Evolutionary conservation across 78 protist genomes (phyloP).

Genomic region (Chrysochromulina parva): DNA sequence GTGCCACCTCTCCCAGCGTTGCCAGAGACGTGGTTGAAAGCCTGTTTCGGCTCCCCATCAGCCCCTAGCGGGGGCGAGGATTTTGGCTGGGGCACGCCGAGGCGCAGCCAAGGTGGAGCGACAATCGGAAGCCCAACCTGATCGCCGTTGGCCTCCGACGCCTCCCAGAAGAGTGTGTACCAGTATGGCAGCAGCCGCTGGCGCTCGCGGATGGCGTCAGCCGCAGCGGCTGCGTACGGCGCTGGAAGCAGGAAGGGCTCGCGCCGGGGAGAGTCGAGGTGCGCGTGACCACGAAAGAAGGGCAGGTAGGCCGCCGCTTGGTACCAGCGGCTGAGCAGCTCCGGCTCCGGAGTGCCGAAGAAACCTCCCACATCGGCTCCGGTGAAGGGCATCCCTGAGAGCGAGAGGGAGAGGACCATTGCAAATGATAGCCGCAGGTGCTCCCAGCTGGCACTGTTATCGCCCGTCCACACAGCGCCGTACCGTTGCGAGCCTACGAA

Average conservation of each 20-base stretch:
- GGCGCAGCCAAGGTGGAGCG: conserved; percentile 72
- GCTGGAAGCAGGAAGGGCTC: conserved; percentile 96
- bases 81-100: conserved; percentile 25
- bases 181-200: conserved; percentile 84
- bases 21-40: too few species aligned
- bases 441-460: conserved; percentile 95
- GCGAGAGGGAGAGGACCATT: conserved; percentile 82
- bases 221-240: conserved; percentile 35
- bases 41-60: too few species aligned
- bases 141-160: neutral
- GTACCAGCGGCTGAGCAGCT: conserved; percentile 95
- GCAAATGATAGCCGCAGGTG: conserved; percentile 80
- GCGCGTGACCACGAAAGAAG: conserved; percentile 98
- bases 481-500: conserved; percentile 94
- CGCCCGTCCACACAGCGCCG: conserved; percentile 99
- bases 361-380: conserved; percentile 96
- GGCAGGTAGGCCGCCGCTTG: conserved; percentile 94
- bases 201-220: conserved; percentile 77
- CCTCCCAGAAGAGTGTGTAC: conserved; percentile 76
- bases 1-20: too few species aligned
- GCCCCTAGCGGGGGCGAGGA: too few species aligned
- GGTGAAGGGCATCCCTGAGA: conserved; percentile 88
- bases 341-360: conserved; percentile 82
- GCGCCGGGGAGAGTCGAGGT: conserved; percentile 89
- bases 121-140: conserved; percentile 77